A percentile compares a stretch with the other conserved stretches of the same genome.
Evolutionary conservation across 1,284 basidiomycete genomes (phyloP).

Genomic region (Ustilago loliicola): DNA sequence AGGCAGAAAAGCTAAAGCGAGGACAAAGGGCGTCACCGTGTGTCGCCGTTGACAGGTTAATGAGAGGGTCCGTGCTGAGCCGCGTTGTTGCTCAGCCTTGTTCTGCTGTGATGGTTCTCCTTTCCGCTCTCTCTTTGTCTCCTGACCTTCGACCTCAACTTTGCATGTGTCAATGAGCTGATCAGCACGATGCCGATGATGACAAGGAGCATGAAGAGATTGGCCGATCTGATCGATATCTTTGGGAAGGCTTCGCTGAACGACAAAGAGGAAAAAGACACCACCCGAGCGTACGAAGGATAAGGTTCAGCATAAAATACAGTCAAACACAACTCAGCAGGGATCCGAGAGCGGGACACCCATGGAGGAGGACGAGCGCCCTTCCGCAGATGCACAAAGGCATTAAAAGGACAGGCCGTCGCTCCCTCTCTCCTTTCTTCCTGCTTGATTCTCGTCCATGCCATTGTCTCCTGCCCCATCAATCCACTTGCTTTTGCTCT

Average conservation of each 20-base stretch:
- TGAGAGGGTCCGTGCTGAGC: too few species aligned
- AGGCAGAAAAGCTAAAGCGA: neutral
- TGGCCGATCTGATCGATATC: neutral
- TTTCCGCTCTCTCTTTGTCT: neutral
- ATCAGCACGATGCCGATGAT: conserved; percentile 8
- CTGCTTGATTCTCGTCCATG: neutral
- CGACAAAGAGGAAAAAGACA: neutral
- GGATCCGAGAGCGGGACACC: neutral
- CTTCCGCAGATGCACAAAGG: too few species aligned
- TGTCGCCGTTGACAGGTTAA: too few species aligned
- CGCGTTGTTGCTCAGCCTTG: neutral
- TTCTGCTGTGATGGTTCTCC: neutral
- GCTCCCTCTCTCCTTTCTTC: neutral
- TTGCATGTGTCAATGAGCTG: neutral
- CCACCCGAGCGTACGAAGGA: neutral
- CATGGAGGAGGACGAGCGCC: too few species aligned
- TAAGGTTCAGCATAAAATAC: neutral
- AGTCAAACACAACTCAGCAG: neutral
- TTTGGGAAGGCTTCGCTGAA: neutral
- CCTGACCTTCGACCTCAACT: neutral
- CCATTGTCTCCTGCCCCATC: neutral
- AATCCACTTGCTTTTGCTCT: neutral
- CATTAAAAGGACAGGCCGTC: too few species aligned
- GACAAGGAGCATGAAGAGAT: conserved; percentile 9
- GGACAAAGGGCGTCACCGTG: too few species aligned